Base-by-base conservation (phyloP, 805 yeast species). In the Diddensiella santjacobensis region DNA sequence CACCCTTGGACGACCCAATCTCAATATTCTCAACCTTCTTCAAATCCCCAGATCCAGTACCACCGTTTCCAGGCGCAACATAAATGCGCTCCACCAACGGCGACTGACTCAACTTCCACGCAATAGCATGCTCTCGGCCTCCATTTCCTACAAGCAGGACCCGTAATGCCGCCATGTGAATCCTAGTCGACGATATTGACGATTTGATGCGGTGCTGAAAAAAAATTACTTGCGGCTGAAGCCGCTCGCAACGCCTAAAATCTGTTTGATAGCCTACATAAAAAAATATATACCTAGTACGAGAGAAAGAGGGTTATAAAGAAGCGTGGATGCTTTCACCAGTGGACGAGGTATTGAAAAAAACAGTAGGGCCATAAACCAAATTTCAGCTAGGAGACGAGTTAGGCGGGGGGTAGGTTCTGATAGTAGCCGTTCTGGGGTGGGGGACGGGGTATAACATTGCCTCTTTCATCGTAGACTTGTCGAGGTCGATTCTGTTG, bases 61-160 rank as follows among this genome's bases (percentile, higher is more conserved):
- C 98, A 48, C 98, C 99, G 64, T 93, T 91, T 46, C 98, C 98
- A 54, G 98, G 98, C 22, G 98, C 96, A 48, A 91, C 96, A 61
- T 65, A 95, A 57, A 95, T 83, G 51, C 78, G 75, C 52, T 71
- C 69, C 30, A 89, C 96, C 40, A 77, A 67, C 33, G 79, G 70
- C 30, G 96, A 87, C 68, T 89, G 91, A 24, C 84, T 71, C 55
- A 93, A 76, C 63, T 84, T 87, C 96, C 96, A 90, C 13, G 87
- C 86, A 52, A 93, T 76, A 46, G 98, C 98, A 67, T 93, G 97
- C 70, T 93, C 99, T 74, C 99, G 89, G 58, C 99, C 99, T 66
- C 99, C 99, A 71, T 86, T 88, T 62, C 99, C 99, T 58, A 93
- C 78, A 56, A 93, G 83, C 53, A 93, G 80, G 57, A 93, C 69